A percentile compares a stretch with the other conserved stretches of the same genome.
These are phyloP conservation scores for Pachyrhizus erosus DNA, from an alignment of 306 rosid species.

Conservation along the genomic window DNA sequence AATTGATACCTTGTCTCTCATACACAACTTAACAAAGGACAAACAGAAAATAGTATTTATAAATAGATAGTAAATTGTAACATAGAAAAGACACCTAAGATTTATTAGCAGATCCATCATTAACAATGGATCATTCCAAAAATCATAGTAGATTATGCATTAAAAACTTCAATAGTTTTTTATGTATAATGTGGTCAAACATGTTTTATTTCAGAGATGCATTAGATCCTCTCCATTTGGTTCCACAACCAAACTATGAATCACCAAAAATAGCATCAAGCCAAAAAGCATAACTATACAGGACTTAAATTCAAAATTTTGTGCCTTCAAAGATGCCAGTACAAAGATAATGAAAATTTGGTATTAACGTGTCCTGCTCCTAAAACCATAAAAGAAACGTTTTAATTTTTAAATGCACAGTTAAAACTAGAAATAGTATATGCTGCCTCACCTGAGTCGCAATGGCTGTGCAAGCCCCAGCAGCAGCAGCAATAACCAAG, in stretches of 20 bases:
- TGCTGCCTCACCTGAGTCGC: slow-evolving; percentile 79
- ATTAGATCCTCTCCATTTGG: not conserved
- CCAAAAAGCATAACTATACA: not conserved
- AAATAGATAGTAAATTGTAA: not conserved
- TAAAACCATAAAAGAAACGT: slow-evolving; percentile 9
- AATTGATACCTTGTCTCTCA: slow-evolving; percentile 27
- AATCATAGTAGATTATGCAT: not conserved
- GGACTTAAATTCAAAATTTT: slow-evolving; percentile 8
- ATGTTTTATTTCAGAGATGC: slow-evolving; percentile 6
- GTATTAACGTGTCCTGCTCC: not conserved
- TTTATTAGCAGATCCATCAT: slow-evolving; percentile 11
- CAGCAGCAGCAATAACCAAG: slow-evolving; percentile 92
- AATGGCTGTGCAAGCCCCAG: slow-evolving; percentile 97
- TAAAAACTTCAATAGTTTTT: not conserved
- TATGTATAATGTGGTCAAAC: not conserved
- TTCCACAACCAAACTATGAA: slow-evolving; percentile 20
- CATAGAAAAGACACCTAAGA: not conserved
- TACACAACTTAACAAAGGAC: slow-evolving; percentile 28
- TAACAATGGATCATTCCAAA: slow-evolving; percentile 25
- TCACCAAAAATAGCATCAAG: slow-evolving; percentile 23
- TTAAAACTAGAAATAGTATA: slow-evolving; percentile 18
- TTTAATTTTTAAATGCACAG: not conserved
- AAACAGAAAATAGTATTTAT: not conserved
- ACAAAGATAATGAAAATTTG: slow-evolving; percentile 1
- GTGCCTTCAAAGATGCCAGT: not conserved